phyloP scores from a whole-genome alignment of 2,329 filamentous ascomycete species.

The Trichoderma sp. region DNA sequence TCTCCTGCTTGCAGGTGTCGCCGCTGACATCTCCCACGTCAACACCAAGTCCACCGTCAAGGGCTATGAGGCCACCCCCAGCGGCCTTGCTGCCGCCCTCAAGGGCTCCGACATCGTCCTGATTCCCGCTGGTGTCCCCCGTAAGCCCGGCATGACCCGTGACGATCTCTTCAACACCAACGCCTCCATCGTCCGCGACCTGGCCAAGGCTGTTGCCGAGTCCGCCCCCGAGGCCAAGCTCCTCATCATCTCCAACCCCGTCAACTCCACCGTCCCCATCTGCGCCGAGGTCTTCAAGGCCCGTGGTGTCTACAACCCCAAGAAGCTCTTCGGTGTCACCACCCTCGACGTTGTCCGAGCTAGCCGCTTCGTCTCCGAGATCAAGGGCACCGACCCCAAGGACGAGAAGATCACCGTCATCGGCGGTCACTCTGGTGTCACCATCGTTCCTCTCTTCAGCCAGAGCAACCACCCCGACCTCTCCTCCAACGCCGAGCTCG shows the following conservation, averaged over 20 bases:
- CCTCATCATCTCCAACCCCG: constrained; percentile 97
- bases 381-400: constrained; percentile 86
- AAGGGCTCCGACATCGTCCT: constrained; percentile 90
- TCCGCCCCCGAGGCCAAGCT: constrained; percentile 89
- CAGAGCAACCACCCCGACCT: constrained; percentile 88
- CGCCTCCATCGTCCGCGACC: constrained; percentile 96
- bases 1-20: constrained; percentile 69
- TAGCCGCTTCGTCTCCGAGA: constrained; percentile 93
- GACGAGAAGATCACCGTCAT: constrained; percentile 94
- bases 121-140: constrained; percentile 96
- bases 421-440: constrained; percentile 95
- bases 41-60: constrained; percentile 97
- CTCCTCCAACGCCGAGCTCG: constrained; percentile 71
- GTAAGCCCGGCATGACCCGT: constrained; percentile 99
- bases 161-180: constrained; percentile 99
- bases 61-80: constrained; percentile 77
- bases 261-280: constrained; percentile 99
- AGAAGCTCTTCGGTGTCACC: constrained; percentile 98
- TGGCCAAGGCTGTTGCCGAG: constrained; percentile 91
- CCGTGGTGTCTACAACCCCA: constrained; percentile 95
- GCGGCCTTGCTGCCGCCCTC: constrained; percentile 74
- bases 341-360: constrained; percentile 98
- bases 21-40: constrained; percentile 96
- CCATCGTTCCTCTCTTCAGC: constrained; percentile 96
- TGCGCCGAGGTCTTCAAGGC: constrained; percentile 95